Evolutionary conservation across 371 early-diverging fungal species (phyloP).

Genomic region (Quaeritorhiza haematococci): DNA sequence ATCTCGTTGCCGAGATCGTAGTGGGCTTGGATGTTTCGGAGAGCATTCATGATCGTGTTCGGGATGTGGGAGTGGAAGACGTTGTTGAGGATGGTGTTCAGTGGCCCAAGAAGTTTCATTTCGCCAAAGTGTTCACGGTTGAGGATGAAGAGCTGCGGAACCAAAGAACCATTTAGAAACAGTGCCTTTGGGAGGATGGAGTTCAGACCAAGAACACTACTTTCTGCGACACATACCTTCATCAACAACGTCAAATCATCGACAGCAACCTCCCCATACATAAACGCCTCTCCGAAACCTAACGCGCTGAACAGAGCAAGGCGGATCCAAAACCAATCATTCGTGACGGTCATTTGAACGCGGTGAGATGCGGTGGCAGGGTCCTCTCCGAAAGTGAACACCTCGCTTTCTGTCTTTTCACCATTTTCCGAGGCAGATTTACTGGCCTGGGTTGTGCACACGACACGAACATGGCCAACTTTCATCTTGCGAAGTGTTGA

Average conservation of each 20-base stretch:
- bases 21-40: slow-evolving; percentile 60
- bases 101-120: slow-evolving; percentile 25
- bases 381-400: slow-evolving; percentile 29
- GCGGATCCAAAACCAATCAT: slow-evolving; percentile 52
- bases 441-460: background rate
- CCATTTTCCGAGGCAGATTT: background rate
- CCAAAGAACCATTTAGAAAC: background rate
- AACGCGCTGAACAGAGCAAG: slow-evolving; percentile 42
- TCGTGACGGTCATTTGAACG: slow-evolving; percentile 33
- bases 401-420: background rate
- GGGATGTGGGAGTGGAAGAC: slow-evolving; percentile 36
- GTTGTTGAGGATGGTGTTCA: slow-evolving; percentile 35
- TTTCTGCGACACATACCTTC: slow-evolving; percentile 39
- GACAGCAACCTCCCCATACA: slow-evolving; percentile 52
- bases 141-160: slow-evolving; percentile 30
- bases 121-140: slow-evolving; percentile 43
- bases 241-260: slow-evolving; percentile 43
- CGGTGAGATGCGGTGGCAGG: slow-evolving; percentile 20
- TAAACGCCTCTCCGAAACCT: slow-evolving; percentile 65
- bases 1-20: slow-evolving; percentile 70
- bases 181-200: background rate
- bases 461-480: slow-evolving; percentile 3
- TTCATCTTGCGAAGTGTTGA: slow-evolving; percentile 3
- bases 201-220: background rate
- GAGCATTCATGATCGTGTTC: slow-evolving; percentile 48